These are phyloP conservation scores for Geotrichum carabidarum DNA, from an alignment of 1,139 yeast species.

Conservation along the genomic window DNA sequence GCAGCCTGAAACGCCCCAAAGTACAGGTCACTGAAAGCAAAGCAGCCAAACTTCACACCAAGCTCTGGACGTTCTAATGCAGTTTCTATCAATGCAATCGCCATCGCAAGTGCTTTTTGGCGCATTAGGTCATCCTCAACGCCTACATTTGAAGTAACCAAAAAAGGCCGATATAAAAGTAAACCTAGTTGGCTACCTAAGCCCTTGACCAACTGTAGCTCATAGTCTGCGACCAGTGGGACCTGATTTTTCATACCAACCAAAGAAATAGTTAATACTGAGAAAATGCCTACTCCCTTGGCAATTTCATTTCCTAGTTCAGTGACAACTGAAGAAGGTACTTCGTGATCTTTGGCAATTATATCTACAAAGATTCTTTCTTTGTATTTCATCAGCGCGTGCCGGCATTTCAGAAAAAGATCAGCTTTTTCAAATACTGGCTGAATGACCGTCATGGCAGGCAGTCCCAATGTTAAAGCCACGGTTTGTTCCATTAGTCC, in stretches of 20 bases:
- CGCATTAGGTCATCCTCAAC: neutral
- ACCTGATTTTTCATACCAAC: too few relatives aligned
- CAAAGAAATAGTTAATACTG: neutral
- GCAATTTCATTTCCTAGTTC: slow-evolving; percentile 6
- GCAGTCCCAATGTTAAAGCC: neutral
- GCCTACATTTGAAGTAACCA: neutral
- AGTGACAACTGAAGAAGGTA: neutral
- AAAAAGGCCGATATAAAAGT: slow-evolving; percentile 7
- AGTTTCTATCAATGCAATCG: slow-evolving; percentile 6
- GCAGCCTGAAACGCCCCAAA: slow-evolving; percentile 11
- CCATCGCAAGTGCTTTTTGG: neutral
- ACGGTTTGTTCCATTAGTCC: slow-evolving; percentile 6
- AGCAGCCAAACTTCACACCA: neutral
- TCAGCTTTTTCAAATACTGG: neutral
- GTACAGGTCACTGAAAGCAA: slow-evolving; percentile 5
- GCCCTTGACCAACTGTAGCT: too few relatives aligned
- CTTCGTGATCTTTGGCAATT: neutral
- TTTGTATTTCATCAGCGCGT: slow-evolving; percentile 4
- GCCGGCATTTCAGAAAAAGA: slow-evolving; percentile 10
- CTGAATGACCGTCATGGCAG: neutral
- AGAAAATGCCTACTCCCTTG: slow-evolving; percentile 9
- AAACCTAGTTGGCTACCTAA: slow-evolving; percentile 1
- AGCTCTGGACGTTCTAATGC: neutral
- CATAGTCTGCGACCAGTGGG: too few relatives aligned
- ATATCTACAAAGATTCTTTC: neutral